Base-by-base conservation (phyloP, 2,329 filamentous ascomycete species). In the Moelleriella libera region DNA sequence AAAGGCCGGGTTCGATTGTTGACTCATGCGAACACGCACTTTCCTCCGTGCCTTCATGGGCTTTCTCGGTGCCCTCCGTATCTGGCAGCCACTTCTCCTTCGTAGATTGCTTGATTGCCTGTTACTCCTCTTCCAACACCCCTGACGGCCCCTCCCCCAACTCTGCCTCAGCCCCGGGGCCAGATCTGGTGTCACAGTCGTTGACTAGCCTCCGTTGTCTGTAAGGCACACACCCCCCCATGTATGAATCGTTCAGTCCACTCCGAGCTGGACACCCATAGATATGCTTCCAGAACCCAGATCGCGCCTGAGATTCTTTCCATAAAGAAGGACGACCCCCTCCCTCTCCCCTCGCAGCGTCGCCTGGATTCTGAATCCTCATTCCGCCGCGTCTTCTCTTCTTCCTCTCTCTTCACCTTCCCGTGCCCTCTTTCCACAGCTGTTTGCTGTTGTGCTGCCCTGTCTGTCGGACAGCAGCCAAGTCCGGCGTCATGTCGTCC, bases 401-500 rank as follows among this genome's bases (percentile, higher is more conserved):
- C 11, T 29, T 30, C 30, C 29, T 48, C 12, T 37, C 44, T 47
- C 10, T 40, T 41, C 39, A 37, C 34, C 30, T 41, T 28, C 32
- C 43, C 41, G n/a, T 41, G 9, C 9, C 14, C 40, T n/a, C 14
- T 41, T 41, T 7, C 40, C 40, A 11, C 40, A 41, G 40, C 34
- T 37, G 21, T 21, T 21, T 21, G 21, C 21, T 21, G 21, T 21
- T 21, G 21, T 21, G 21, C 21, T 21, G 21, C 21, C 21, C 21
- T 21, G 21, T 21, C 21, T 21, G 21, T 21, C 21, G 21, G 21
- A 21, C 21, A 21, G 21, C 21, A 21, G 21, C 21, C 21, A 21
- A 21, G 21, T 21, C 21, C 32, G 43, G 30, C 51, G 50, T 4
- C 44, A 55, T 55, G 51, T 52, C 52, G 43, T 55, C 50, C 48